Conservation (phyloP, 2,329 filamentous ascomycete genomes). For the Aureobasidium sp. region DNA sequence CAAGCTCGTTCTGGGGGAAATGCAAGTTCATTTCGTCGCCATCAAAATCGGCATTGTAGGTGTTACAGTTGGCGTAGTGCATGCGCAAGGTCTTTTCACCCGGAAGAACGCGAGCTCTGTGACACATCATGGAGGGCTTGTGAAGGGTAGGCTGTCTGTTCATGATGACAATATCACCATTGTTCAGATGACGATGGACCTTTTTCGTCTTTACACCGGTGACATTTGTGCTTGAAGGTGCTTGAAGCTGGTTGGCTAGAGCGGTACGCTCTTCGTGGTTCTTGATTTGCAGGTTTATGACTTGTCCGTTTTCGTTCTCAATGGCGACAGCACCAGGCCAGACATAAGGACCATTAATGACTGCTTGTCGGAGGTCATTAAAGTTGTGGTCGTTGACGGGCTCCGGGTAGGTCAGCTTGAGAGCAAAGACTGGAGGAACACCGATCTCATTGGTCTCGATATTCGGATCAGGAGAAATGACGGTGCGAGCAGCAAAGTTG, state of each 20-base stretch:
- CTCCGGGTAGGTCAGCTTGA: slow-evolving; percentile 92
- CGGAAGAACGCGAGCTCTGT: slow-evolving; percentile 82
- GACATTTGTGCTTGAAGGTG: slow-evolving; percentile 67
- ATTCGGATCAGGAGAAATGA: slow-evolving; percentile 96
- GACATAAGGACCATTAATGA: slow-evolving; percentile 86
- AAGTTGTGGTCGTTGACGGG: slow-evolving; percentile 97
- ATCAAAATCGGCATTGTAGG: slow-evolving; percentile 98
- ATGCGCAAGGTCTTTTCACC: slow-evolving; percentile 97
- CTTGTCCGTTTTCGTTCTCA: slow-evolving; percentile 89
- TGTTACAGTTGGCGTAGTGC: slow-evolving; percentile 99
- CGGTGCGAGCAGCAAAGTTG: slow-evolving; percentile 93
- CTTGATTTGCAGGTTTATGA: slow-evolving; percentile 81
- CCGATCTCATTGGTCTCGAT: slow-evolving; percentile 99
- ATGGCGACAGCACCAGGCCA: slow-evolving; percentile 94
- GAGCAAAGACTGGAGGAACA: slow-evolving; percentile 95
- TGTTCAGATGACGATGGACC: slow-evolving; percentile 90
- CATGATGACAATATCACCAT: slow-evolving; percentile 96
- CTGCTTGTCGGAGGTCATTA: slow-evolving; percentile 88
- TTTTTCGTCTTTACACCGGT: slow-evolving; percentile 85
- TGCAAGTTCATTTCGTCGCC: slow-evolving; percentile 99
- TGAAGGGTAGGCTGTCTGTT: slow-evolving; percentile 96
- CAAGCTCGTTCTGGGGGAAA: slow-evolving; percentile 94
- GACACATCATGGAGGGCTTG: slow-evolving; percentile 98
- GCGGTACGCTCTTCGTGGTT: slow-evolving; percentile 80
- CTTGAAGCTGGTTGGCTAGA: slow-evolving; percentile 85